phyloP scores from a whole-genome alignment of 2,329 filamentous ascomycete genomes.

The Diaporthe citriasiana region DNA sequence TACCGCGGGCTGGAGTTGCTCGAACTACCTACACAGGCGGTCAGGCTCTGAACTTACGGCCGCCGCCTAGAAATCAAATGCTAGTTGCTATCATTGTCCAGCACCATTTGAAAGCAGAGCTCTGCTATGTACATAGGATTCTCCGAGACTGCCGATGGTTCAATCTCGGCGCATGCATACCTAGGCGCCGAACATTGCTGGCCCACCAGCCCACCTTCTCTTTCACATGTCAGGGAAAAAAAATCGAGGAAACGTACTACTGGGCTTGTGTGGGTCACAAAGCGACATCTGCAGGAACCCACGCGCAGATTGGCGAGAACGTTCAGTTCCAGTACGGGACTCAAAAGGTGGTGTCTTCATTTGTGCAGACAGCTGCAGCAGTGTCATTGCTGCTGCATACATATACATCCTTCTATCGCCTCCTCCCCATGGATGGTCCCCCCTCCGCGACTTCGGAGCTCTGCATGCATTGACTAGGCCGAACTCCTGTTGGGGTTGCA shows the following conservation, averaged over 20 bases:
- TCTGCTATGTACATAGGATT: background rate
- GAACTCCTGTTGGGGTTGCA: slow-evolving; percentile 26
- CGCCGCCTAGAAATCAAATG: background rate
- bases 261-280: slow-evolving; percentile 23
- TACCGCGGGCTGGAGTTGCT: background rate
- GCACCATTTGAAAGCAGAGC: background rate
- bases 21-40: background rate
- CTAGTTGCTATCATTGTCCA: background rate
- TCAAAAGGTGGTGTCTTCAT: slow-evolving; percentile 25
- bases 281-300: slow-evolving; percentile 29
- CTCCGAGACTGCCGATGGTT: background rate
- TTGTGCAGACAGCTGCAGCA: slow-evolving; percentile 17
- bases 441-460: slow-evolving; percentile 6
- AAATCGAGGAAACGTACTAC: background rate
- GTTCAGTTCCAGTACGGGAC: background rate
- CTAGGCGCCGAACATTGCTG: background rate
- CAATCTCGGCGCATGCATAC: background rate
- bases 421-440: background rate
- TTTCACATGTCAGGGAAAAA: slow-evolving; percentile 16
- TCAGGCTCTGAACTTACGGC: background rate
- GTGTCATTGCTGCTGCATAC: slow-evolving; percentile 15
- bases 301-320: slow-evolving; percentile 26
- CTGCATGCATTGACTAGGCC: slow-evolving; percentile 19
- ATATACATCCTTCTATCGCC: slow-evolving; percentile 6
- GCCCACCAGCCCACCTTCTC: background rate